Percentiles rank a stretch among this genome's conserved stretches.
Conservation (phyloP, 2,329 filamentous ascomycete species). For the Lecanicillium sp. region DNA sequence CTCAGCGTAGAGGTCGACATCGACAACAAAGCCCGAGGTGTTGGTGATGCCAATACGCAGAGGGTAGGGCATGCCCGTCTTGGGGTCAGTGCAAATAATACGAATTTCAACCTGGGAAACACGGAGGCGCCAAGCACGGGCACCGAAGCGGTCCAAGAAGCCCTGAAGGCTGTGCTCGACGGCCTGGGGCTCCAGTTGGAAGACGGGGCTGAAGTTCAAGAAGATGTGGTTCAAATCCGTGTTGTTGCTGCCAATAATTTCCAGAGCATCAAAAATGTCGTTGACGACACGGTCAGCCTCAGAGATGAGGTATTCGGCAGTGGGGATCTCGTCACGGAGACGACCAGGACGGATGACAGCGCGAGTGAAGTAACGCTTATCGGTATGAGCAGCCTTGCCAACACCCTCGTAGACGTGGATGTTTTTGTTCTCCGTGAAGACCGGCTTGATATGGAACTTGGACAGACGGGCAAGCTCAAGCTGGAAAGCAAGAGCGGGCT, state of each 20-base stretch:
- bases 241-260: constrained; percentile 99
- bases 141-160: constrained; percentile 93
- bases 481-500: constrained; percentile 96
- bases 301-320: constrained; percentile 95
- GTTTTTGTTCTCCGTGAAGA: constrained; percentile 98
- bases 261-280: constrained; percentile 92
- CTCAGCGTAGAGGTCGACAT: constrained; percentile 96
- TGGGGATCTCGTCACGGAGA: constrained; percentile 93
- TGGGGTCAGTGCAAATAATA: constrained; percentile 90
- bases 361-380: constrained; percentile 98
- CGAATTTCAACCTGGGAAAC: constrained; percentile 97
- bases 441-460: constrained; percentile 96
- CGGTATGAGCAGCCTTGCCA: constrained; percentile 88
- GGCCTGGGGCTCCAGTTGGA: constrained; percentile 81
- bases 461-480: constrained; percentile 87
- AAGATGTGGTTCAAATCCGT: constrained; percentile 99
- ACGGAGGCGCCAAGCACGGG: constrained; percentile 90
- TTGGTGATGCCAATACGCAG: constrained; percentile 96
- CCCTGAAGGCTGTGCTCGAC: constrained; percentile 89
- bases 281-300: constrained; percentile 95
- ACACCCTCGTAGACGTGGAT: constrained; percentile 98
- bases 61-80: constrained; percentile 77
- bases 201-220: constrained; percentile 97
- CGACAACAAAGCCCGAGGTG: constrained; percentile 94
- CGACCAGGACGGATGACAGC: constrained; percentile 90